phyloP scores from a whole-genome alignment of 805 yeast genomes.

The Kuraishia ogatae region DNA sequence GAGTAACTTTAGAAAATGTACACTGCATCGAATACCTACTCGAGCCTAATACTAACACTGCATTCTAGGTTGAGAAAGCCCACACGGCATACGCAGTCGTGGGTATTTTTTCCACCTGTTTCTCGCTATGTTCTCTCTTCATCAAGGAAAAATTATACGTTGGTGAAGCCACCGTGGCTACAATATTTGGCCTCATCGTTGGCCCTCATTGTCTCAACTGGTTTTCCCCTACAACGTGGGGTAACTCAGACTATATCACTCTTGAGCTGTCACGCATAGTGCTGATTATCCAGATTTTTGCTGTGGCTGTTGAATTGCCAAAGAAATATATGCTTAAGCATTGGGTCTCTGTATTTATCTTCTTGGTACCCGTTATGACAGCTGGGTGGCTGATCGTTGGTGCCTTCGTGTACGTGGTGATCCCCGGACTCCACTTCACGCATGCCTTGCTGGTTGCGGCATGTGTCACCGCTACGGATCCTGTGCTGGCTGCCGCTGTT shows the following conservation, averaged over 20 bases:
- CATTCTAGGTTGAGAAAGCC: constrained; percentile 17
- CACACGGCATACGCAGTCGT: constrained; percentile 44
- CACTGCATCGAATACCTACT: too few relatives aligned
- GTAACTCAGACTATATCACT: constrained; percentile 44
- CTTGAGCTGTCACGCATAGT: constrained; percentile 55
- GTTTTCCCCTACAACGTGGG: constrained; percentile 52
- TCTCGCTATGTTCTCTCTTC: constrained; percentile 49
- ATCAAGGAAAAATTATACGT: constrained; percentile 51
- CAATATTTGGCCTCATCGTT: constrained; percentile 51
- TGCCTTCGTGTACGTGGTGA: constrained; percentile 49
- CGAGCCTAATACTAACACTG: background rate
- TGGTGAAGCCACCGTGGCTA: constrained; percentile 62
- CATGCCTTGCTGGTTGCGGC: constrained; percentile 56
- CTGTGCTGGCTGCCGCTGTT: constrained; percentile 65
- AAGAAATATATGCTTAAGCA: constrained; percentile 53
- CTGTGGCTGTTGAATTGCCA: constrained; percentile 69
- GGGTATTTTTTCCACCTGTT: constrained; percentile 50
- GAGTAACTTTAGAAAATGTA: too few relatives aligned
- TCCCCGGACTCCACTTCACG: constrained; percentile 47
- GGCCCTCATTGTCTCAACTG: constrained; percentile 53
- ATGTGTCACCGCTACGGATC: constrained; percentile 74
- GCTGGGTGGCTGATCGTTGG: constrained; percentile 62
- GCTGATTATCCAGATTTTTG: constrained; percentile 61
- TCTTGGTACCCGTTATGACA: constrained; percentile 63
- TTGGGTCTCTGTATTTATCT: constrained; percentile 47